Percentiles rank a stretch among this genome's conserved stretches.
phyloP scores from a whole-genome alignment of 495 filamentous ascomycete genomes.

The Hyaloscypha bicolor region DNA sequence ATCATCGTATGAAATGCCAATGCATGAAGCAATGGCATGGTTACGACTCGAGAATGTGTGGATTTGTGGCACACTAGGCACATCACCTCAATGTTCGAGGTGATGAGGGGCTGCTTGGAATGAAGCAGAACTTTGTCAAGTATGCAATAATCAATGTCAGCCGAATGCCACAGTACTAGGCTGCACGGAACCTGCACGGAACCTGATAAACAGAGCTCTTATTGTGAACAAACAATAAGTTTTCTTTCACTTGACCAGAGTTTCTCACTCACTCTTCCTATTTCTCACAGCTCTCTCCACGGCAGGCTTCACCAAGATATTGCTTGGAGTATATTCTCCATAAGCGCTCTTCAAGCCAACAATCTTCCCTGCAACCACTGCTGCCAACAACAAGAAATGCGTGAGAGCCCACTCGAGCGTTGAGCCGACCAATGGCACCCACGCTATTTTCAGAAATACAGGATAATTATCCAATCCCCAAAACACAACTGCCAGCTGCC shows the following conservation, averaged over 20 bases:
- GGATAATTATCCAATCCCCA: conserved; percentile 22
- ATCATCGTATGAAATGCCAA: no score
- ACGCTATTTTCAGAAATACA: conserved; percentile 3
- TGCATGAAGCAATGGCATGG: no score
- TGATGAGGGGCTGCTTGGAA: no score
- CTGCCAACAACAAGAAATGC: conserved; percentile 1
- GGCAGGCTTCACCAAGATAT: background rate
- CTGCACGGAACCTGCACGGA: no score
- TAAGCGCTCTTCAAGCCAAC: conserved; percentile 14
- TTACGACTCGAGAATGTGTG: no score
- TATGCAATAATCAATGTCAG: no score
- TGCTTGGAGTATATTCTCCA: conserved; percentile 21
- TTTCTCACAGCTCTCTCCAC: background rate
- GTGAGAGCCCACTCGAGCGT: conserved; percentile 14
- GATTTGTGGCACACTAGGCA: no score
- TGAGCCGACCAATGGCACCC: background rate
- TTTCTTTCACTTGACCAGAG: background rate
- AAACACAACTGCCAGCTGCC: conserved; percentile 17
- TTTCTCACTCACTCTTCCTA: background rate
- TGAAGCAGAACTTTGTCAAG: no score
- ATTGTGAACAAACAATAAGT: background rate
- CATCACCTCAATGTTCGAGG: no score
- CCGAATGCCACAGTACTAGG: no score
- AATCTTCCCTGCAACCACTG: conserved; percentile 9
- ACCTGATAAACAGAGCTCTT: no score